Conservation (phyloP, 192 early-diverging fungal genomes). For the Ambispora gerdemannii region DNA sequence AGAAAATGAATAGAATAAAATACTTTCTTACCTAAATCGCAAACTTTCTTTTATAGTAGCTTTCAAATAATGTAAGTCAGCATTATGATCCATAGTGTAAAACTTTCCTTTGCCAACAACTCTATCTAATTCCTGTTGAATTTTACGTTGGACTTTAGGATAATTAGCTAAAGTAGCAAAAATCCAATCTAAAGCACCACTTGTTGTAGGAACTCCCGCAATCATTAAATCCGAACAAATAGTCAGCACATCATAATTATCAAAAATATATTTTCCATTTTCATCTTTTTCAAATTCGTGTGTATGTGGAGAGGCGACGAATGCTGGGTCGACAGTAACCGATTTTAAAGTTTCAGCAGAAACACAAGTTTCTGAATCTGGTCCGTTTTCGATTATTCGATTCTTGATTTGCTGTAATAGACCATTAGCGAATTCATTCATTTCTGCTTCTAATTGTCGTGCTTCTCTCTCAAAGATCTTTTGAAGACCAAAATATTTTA, state of each 20-base stretch:
- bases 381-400: neutral
- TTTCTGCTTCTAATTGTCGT: neutral
- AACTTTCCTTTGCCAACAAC: neutral
- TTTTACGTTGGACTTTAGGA: neutral
- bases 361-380: neutral
- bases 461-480: neutral
- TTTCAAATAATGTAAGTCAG: conserved; percentile 3
- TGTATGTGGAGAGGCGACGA: neutral
- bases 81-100: neutral
- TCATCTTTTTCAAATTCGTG: neutral
- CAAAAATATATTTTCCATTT: neutral
- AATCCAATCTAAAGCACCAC: neutral
- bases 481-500: neutral
- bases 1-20: neutral
- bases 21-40: neutral
- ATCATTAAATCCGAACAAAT: neutral
- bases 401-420: neutral
- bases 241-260: neutral
- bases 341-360: neutral
- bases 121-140: neutral
- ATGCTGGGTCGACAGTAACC: neutral
- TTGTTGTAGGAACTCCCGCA: neutral
- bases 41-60: conserved; percentile 14
- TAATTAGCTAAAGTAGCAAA: neutral
- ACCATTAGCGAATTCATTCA: neutral